Base-by-base conservation (phyloP, 2,329 filamentous ascomycete genomes). In the Cercospora sesami region DNA sequence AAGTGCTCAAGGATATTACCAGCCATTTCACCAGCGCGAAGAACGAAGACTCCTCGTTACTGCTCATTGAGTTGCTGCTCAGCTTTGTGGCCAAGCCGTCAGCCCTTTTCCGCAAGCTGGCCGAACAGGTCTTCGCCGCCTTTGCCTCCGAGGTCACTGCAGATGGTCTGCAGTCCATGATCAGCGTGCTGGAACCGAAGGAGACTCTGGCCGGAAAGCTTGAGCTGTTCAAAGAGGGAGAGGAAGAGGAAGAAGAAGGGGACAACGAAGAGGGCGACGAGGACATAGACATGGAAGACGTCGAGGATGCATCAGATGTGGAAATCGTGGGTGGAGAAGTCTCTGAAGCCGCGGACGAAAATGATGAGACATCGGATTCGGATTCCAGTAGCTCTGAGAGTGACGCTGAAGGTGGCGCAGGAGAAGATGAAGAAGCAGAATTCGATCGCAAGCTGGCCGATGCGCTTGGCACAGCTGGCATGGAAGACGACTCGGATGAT, bases 31-130 rank as follows among this genome's bases (percentile, higher is more conserved):
- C 91, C 84, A 87, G 70, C 80, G 86, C 77, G 77, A 87, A 73
- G 79, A 77, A 69, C 68, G 76, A 70, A 57, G 76, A 72, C 68
- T 74, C 65, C 8, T 91, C 92, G 0, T 89, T 92, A 75, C 85
- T 92, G 28, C 81, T 97, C 8, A 89, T 97, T 2, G 95, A 98
- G 75, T 91, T 98, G 62, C 80, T 99, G 7, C 83, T 98, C n/a
- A 92, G 92, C 63, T 93, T 98, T 81, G 87, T 96, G 2, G 92
- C 93, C 0, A 92, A 93, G 69, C 91, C 90, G 3, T 97, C 94
- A 1, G 88, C 90, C 9, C 83, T 98, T 62, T 91, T 96, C 82
- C 88, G 93, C 31, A 92, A 94, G 74, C 90, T 96, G 63, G 92
- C 93, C 5, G 90, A 94, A 76, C 91, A 95, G 75, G 93, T 96